A percentile compares a stretch with the other conserved stretches of the same genome.
Evolutionary conservation across 2,329 filamentous ascomycete species (phyloP).

Genomic region (Metarhizium sp.): DNA sequence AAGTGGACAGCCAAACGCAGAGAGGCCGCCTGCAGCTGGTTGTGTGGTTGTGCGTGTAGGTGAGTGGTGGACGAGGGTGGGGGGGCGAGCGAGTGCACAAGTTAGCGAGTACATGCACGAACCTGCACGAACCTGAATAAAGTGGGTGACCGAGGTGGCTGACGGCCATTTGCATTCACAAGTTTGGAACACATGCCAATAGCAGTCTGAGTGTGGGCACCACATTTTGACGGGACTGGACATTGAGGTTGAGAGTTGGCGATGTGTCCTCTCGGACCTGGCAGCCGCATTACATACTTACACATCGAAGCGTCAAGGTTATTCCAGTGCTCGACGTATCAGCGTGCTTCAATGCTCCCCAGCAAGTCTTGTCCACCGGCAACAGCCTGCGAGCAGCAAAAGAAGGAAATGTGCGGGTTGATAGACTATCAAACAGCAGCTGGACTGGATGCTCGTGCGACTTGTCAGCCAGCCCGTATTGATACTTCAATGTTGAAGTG

Average conservation of each 20-base stretch:
- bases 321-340: no score
- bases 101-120: not conserved
- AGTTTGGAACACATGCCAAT: not conserved
- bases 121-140: conserved; percentile 2
- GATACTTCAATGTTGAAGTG: no score
- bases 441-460: no score
- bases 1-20: conserved; percentile 1
- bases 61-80: conserved; percentile 2
- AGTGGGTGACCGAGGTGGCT: conserved; percentile 1
- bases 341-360: no score
- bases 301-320: no score
- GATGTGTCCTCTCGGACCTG: no score
- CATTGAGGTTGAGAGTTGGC: not conserved
- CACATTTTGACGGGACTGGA: not conserved
- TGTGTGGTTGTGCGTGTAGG: conserved; percentile 4
- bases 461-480: no score
- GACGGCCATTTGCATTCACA: conserved; percentile 2
- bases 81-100: conserved; percentile 2
- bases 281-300: no score
- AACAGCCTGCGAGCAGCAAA: no score
- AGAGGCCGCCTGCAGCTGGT: conserved; percentile 9
- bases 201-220: not conserved
- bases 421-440: no score
- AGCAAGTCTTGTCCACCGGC: no score
- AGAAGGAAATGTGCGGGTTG: no score